Conservation (phyloP, 2,329 filamentous ascomycete species). For the Macrophomina phaseolina region DNA sequence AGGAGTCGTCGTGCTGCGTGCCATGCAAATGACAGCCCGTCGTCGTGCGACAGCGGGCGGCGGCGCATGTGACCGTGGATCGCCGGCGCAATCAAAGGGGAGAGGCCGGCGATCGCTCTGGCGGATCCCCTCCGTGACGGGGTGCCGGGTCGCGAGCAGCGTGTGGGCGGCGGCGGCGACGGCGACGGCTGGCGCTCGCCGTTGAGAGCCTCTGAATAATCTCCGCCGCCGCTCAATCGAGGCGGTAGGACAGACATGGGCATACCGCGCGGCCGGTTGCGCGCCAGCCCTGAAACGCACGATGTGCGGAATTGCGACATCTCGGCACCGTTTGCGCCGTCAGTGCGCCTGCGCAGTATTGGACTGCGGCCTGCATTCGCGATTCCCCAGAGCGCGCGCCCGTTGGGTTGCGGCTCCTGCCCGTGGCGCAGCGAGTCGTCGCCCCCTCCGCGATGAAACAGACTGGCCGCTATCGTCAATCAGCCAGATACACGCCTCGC, state of each 20-base stretch:
- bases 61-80: neutral
- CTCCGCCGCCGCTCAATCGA: constrained; percentile 15
- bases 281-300: constrained; percentile 15
- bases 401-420: neutral
- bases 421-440: neutral
- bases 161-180: neutral
- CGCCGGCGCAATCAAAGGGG: constrained; percentile 3
- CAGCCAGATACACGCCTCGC: constrained; percentile 2
- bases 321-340: constrained; percentile 18
- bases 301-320: constrained; percentile 26
- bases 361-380: neutral
- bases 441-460: constrained; percentile 12
- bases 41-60: constrained; percentile 9
- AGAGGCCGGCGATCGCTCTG: constrained; percentile 1
- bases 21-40: constrained; percentile 2
- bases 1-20: constrained; percentile 1
- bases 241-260: constrained; percentile 22
- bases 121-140: constrained; percentile 14
- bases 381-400: neutral
- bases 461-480: constrained; percentile 14
- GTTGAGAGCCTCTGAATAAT: constrained; percentile 14
- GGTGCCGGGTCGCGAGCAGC: neutral
- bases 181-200: neutral
- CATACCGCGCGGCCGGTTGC: constrained; percentile 22
- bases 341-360: neutral